Percentiles rank a stretch among this genome's conserved stretches.
Evolutionary conservation across 495 filamentous ascomycete species (phyloP).

Genomic region (Platismatia glauca): DNA sequence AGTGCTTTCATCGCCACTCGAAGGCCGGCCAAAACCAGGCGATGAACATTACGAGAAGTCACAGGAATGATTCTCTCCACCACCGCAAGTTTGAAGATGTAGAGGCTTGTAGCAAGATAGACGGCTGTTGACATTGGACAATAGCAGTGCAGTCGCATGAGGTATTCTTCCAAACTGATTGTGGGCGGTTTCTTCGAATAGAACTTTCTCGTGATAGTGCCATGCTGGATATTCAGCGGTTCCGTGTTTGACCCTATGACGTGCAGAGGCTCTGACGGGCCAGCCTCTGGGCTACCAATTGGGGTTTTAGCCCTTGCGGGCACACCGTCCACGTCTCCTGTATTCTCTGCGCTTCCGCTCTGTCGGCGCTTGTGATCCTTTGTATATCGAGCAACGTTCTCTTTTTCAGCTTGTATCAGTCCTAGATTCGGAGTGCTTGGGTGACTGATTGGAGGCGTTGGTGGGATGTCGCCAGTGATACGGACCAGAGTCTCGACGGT

Average conservation of each 20-base stretch:
- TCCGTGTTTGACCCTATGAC: conserved; percentile 54
- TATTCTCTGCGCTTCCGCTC: conserved; percentile 8
- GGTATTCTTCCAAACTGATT: conserved; percentile 75
- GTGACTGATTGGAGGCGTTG: conserved; percentile 57
- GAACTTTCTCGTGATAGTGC: conserved; percentile 79
- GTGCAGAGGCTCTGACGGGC: conserved; percentile 32
- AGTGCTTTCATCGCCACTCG: conserved; percentile 86
- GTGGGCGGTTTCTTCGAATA: conserved; percentile 78
- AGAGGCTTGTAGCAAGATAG: conserved; percentile 85
- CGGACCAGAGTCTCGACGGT: conserved; percentile 65
- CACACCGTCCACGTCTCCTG: conserved; percentile 35
- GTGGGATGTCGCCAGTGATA: conserved; percentile 62
- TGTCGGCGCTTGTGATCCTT: conserved; percentile 12
- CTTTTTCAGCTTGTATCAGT: conserved; percentile 47
- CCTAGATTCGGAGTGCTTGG: conserved; percentile 52
- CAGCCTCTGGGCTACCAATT: conserved; percentile 38
- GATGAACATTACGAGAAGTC: conserved; percentile 75
- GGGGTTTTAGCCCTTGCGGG: conserved; percentile 33
- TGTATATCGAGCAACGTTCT: conserved; percentile 34
- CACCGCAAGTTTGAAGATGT: conserved; percentile 72
- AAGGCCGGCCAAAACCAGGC: conserved; percentile 73
- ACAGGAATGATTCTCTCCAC: conserved; percentile 64
- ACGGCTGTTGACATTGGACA: conserved; percentile 96
- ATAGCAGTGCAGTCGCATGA: conserved; percentile 75
- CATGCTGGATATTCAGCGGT: conserved; percentile 58